Percentiles rank a stretch among this genome's conserved stretches.
phyloP scores from a whole-genome alignment of 352 stramenopile species.

The Phytophthora tubulina region DNA sequence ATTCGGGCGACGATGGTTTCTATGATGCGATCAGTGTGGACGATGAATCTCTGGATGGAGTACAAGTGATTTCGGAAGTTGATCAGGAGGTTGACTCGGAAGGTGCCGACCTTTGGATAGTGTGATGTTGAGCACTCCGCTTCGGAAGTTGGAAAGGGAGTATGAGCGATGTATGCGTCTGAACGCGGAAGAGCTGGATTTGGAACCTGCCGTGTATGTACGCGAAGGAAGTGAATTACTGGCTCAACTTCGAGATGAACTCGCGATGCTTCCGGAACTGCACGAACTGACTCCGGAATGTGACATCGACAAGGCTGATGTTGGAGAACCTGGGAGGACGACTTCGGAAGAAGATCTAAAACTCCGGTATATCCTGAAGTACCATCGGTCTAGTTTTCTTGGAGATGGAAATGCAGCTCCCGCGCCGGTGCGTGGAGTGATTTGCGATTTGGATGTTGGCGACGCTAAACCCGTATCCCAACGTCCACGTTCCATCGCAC shows the following conservation, averaged over 20 bases:
- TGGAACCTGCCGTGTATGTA: conserved; percentile 9
- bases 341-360: not conserved
- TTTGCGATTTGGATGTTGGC: conserved; percentile 11
- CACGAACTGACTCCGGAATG: conserved; percentile 3
- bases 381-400: too few species aligned
- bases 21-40: too few species aligned
- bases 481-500: not conserved
- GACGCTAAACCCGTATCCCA: conserved; percentile 7
- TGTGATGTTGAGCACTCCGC: too few species aligned
- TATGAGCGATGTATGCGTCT: too few species aligned
- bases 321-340: not conserved
- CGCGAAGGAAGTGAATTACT: conserved; percentile 11
- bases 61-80: too few species aligned
- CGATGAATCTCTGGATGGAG: too few species aligned
- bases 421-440: not conserved
- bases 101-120: too few species aligned
- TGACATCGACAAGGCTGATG: not conserved
- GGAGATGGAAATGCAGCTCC: too few species aligned
- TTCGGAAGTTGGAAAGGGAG: too few species aligned
- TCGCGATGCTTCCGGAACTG: not conserved
- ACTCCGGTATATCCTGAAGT: not conserved
- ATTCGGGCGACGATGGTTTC: too few species aligned
- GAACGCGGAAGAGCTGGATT: not conserved
- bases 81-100: too few species aligned
- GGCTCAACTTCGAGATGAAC: not conserved